Conservation (phyloP, 2,329 filamentous ascomycete genomes). For the Fusarium pininemorale region DNA sequence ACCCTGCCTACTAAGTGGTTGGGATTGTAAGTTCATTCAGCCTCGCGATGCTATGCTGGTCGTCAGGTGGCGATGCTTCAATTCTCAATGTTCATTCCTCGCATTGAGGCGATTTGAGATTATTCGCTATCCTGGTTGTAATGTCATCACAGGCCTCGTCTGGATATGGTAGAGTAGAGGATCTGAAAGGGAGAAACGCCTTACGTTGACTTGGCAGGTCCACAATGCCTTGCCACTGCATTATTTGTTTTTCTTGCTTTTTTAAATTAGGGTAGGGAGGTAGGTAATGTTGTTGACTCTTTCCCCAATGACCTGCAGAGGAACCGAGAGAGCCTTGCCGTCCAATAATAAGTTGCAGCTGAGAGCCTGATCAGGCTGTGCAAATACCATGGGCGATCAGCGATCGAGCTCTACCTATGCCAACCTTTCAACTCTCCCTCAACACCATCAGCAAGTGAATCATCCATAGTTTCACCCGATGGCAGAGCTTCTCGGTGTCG, state of each 20-base stretch:
- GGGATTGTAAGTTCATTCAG: constrained; percentile 14
- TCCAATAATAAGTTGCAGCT: not conserved
- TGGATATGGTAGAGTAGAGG: too few species aligned
- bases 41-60: constrained; percentile 11
- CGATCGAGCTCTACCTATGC: not conserved
- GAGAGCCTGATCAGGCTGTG: constrained; percentile 1
- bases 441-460: accelerated
- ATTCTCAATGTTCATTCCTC: constrained; percentile 21
- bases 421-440: not conserved
- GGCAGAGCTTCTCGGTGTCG: constrained; percentile 7
- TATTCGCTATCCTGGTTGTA: not conserved
- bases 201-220: not conserved
- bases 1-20: not conserved
- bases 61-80: constrained; percentile 17
- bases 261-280: too few species aligned
- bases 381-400: not conserved
- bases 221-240: not conserved
- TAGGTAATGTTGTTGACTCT: not conserved
- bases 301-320: not conserved
- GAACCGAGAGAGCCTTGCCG: not conserved
- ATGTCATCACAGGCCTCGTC: accelerated
- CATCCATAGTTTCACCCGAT: accelerated
- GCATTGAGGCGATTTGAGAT: not conserved
- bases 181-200: not conserved
- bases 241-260: not conserved